A percentile compares a stretch with the other conserved stretches of the same genome.
These are phyloP conservation scores for Acer negundo DNA, from an alignment of 345 rosid genomes.

Conservation along the genomic window DNA sequence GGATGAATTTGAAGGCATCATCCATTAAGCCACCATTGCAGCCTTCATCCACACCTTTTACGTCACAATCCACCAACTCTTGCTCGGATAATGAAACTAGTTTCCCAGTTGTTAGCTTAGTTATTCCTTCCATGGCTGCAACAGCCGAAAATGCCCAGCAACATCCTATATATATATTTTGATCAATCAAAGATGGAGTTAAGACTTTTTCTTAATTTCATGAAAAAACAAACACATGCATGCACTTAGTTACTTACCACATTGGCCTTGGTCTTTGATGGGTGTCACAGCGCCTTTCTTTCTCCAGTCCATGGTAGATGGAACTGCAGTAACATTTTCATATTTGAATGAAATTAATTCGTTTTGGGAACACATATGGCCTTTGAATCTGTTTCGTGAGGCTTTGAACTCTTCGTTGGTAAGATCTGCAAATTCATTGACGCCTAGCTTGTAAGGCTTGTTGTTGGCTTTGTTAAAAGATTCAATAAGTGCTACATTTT, in stretches of 20 bases:
- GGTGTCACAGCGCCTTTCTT: slow-evolving; percentile 55
- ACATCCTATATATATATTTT: slow-evolving; percentile 28
- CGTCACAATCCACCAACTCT: slow-evolving; percentile 49
- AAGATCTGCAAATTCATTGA: slow-evolving; percentile 53
- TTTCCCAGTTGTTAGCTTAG: slow-evolving; percentile 30
- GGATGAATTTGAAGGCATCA: slow-evolving; percentile 33
- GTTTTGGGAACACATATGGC: slow-evolving; percentile 30
- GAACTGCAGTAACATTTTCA: slow-evolving; percentile 31
- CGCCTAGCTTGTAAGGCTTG: slow-evolving; percentile 43
- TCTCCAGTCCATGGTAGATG: slow-evolving; percentile 51
- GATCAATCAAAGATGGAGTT: neutral
- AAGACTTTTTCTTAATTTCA: neutral
- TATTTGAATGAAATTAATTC: slow-evolving; percentile 36
- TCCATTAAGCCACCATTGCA: slow-evolving; percentile 41
- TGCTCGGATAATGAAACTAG: slow-evolving; percentile 41
- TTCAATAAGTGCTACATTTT: slow-evolving; percentile 39
- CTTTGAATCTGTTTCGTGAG: slow-evolving; percentile 40
- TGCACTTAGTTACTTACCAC: slow-evolving; percentile 36
- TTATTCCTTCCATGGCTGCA: slow-evolving; percentile 52
- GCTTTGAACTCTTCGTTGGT: slow-evolving; percentile 46
- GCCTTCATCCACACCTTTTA: slow-evolving; percentile 42
- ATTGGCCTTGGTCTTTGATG: slow-evolving; percentile 57
- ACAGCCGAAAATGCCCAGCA: slow-evolving; percentile 60
- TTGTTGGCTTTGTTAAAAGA: slow-evolving; percentile 32
- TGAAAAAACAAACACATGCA: neutral